Evolutionary conservation across 1,284 basidiomycete genomes (phyloP).

Genomic region (Puccinia brachypodii): DNA sequence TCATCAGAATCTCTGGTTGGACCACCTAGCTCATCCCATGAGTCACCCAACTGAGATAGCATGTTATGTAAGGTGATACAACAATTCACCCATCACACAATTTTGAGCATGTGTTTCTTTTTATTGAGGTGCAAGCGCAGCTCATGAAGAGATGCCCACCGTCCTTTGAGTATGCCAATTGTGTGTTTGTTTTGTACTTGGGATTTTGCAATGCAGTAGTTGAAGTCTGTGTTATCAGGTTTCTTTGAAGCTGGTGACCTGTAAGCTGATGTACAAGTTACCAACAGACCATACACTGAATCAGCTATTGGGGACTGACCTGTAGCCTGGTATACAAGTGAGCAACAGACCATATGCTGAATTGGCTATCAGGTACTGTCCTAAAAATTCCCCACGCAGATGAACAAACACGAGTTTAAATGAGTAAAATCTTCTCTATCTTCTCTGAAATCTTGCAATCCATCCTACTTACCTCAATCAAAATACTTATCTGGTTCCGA

Average conservation of each 20-base stretch:
- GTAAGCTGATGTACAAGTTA: not conserved
- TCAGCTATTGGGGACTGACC: constrained; percentile 6
- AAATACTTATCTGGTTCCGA: too few relatives aligned
- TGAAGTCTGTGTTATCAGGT: not conserved
- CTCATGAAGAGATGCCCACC: not conserved
- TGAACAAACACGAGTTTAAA: too few relatives aligned
- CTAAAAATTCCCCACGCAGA: too few relatives aligned
- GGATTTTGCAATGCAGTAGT: constrained; percentile 14
- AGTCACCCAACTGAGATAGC: not conserved
- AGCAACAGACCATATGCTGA: not conserved
- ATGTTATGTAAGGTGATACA: not conserved
- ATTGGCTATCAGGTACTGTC: not conserved
- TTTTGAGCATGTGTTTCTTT: not conserved
- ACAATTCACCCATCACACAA: not conserved
- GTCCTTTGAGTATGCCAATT: constrained; percentile 11
- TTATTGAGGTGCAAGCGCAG: not conserved
- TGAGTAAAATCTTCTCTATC: too few relatives aligned
- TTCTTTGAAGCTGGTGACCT: not conserved
- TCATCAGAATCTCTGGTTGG: too few relatives aligned
- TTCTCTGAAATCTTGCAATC: too few relatives aligned
- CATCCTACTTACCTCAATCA: too few relatives aligned
- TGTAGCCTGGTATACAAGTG: not conserved
- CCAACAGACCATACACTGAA: not conserved
- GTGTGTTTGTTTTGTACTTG: not conserved
- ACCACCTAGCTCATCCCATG: too few relatives aligned